Evolutionary conservation across 2,329 filamentous ascomycete species (phyloP).

Genomic region (Biscogniauxia mediterranea): DNA sequence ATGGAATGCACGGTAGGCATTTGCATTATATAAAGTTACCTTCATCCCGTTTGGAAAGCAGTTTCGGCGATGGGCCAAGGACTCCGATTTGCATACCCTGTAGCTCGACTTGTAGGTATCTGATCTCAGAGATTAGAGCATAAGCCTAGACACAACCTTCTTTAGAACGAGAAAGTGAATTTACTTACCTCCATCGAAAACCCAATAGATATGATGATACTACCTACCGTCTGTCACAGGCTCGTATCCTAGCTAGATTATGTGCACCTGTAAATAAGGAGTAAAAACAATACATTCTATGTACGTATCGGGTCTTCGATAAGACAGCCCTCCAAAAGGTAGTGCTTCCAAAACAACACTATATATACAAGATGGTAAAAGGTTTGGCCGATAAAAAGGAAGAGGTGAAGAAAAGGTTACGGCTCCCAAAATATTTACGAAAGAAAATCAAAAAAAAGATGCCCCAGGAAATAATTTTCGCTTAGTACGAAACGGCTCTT

Average conservation of each 20-base stretch:
- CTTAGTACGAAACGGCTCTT: conserved; percentile 12
- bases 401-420: background rate
- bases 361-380: background rate
- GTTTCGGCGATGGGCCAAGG: conserved; percentile 31
- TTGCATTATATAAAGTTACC: conserved; percentile 23
- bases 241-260: no score
- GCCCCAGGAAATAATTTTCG: background rate
- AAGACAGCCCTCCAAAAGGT: no score
- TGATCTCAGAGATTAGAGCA: no score
- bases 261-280: background rate
- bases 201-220: no score
- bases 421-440: background rate
- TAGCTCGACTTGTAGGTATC: no score
- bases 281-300: background rate
- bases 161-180: no score
- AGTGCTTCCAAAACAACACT: background rate
- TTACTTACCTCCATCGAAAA: no score
- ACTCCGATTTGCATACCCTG: conserved; percentile 29
- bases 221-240: no score
- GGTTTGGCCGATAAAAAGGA: background rate
- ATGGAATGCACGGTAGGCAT: conserved; percentile 30
- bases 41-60: conserved; percentile 31
- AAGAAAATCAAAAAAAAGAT: background rate
- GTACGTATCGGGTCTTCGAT: background rate
- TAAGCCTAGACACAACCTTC: no score